Conservation (phyloP, 768 basidiomycete genomes). For the Pleurotus giganteus region DNA sequence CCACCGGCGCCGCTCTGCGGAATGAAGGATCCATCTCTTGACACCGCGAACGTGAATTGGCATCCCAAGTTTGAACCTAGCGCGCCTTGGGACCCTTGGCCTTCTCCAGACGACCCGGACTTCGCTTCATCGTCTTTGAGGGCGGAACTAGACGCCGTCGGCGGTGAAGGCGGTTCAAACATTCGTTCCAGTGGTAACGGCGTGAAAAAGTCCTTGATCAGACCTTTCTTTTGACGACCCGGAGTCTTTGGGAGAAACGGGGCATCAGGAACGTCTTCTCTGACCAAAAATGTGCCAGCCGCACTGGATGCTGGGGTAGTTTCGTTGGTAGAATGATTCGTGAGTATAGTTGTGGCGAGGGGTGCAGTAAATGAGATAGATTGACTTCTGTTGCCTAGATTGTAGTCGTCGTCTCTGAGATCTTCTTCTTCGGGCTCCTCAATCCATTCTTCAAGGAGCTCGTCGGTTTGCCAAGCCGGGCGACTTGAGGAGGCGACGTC, state of each 20-base stretch:
- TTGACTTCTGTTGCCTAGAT: conserved; percentile 46
- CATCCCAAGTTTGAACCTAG: conserved; percentile 37
- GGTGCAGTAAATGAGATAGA: conserved; percentile 61
- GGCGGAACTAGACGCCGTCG: conserved; percentile 25
- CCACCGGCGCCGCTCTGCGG: conserved; percentile 24
- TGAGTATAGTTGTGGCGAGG: conserved; percentile 52
- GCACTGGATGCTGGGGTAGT: conserved; percentile 25
- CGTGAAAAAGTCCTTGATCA: conserved; percentile 82
- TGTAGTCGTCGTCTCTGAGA: conserved; percentile 29
- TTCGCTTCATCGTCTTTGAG: conserved; percentile 10
- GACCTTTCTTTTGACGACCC: conserved; percentile 53
- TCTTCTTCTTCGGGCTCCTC: conserved; percentile 50
- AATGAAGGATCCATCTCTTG: conserved; percentile 32
- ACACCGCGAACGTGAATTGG: conserved; percentile 76
- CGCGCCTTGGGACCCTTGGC: conserved; percentile 30
- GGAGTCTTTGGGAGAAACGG: conserved; percentile 68
- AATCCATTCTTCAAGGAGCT: conserved; percentile 91
- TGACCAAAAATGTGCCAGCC: conserved; percentile 74
- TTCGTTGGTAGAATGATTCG: conserved; percentile 36
- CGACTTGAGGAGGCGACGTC: conserved; percentile 13
- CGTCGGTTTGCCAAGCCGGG: conserved; percentile 87
- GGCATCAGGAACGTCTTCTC: conserved; percentile 58
- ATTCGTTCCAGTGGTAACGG: conserved; percentile 84
- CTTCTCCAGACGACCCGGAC: conserved; percentile 37
- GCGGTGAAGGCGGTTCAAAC: conserved; percentile 93